Conservation (phyloP, 176 grass and related monocot genomes). For the Carex pumila region DNA sequence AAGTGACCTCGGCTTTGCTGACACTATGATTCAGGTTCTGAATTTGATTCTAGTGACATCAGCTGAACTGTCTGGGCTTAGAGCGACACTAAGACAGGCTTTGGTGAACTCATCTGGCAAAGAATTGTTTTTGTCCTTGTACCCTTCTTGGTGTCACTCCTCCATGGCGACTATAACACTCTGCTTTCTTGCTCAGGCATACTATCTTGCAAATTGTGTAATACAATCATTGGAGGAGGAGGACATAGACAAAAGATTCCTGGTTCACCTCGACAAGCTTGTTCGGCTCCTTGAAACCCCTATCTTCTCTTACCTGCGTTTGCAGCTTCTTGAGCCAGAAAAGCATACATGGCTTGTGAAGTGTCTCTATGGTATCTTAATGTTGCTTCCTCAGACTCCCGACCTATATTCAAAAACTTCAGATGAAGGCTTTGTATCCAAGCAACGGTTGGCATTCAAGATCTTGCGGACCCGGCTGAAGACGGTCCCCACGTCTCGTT, state of each 20-base stretch:
- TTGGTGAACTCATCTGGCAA: conserved; percentile 77
- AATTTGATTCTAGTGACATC: conserved; percentile 99
- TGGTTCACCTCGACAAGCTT: conserved; percentile 92
- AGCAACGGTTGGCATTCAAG: conserved; percentile 98
- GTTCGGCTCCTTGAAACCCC: conserved; percentile 87
- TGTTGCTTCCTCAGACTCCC: conserved; percentile 75
- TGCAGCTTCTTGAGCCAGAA: conserved; percentile 97
- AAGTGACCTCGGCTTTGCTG: conserved; percentile 70
- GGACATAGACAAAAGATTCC: conserved; percentile 90
- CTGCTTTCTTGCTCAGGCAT: conserved; percentile 92
- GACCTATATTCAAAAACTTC: neutral
- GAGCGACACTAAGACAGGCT: conserved; percentile 66
- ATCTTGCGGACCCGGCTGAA: conserved; percentile 82
- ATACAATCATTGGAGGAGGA: conserved; percentile 93
- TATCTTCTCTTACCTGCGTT: conserved; percentile 88
- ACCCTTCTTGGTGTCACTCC: conserved; percentile 90
- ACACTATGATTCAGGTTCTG: conserved; percentile 91
- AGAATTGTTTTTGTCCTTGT: conserved; percentile 75
- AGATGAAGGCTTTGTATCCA: neutral
- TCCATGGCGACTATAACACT: conserved; percentile 93
- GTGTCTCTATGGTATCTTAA: conserved; percentile 90
- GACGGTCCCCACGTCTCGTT: conserved; percentile 60
- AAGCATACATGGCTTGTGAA: conserved; percentile 90
- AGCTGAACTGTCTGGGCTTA: conserved; percentile 66
- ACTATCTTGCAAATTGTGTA: conserved; percentile 68